Evolutionary conservation across 306 rosid genomes (phyloP).

Genomic region (Benincasa hispida): DNA sequence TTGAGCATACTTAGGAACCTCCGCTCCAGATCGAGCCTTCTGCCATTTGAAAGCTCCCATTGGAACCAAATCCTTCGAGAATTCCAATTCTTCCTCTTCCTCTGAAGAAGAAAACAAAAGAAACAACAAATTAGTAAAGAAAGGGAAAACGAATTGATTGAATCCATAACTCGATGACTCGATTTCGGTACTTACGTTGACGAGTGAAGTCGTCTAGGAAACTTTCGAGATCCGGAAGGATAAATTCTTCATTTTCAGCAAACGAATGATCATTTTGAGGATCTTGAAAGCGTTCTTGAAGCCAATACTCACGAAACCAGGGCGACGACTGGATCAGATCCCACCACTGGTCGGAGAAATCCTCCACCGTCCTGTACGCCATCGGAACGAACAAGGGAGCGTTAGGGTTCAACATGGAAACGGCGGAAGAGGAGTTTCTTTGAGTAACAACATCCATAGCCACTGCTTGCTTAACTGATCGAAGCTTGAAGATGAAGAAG

Average conservation of each 20-base stretch:
- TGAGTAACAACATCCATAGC: slow-evolving; percentile 29
- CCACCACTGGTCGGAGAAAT: slow-evolving; percentile 95
- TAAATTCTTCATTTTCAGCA: slow-evolving; percentile 20
- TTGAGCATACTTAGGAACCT: slow-evolving; percentile 38
- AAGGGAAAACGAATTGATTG: not conserved
- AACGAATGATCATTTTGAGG: slow-evolving; percentile 30
- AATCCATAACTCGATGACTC: not conserved
- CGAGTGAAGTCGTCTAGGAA: slow-evolving; percentile 7
- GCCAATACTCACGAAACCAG: slow-evolving; percentile 90
- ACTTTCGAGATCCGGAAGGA: slow-evolving; percentile 21
- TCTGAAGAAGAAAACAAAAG: not conserved
- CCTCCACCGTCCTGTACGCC: slow-evolving; percentile 71
- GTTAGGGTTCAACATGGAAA: slow-evolving; percentile 58
- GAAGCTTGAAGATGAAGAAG: not conserved
- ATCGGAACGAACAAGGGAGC: slow-evolving; percentile 78
- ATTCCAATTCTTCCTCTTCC: slow-evolving; percentile 19
- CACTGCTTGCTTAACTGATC: not conserved
- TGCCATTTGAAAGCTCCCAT: slow-evolving; percentile 41
- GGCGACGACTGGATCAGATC: slow-evolving; percentile 55
- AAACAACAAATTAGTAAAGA: not conserved
- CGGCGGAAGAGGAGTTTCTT: slow-evolving; percentile 9
- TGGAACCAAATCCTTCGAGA: slow-evolving; percentile 24
- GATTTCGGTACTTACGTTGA: slow-evolving; percentile 21
- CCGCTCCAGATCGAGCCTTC: slow-evolving; percentile 14
- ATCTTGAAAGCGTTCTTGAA: slow-evolving; percentile 69